phyloP scores from a whole-genome alignment of 1,284 basidiomycete species.

The Moesziomyces sp. region DNA sequence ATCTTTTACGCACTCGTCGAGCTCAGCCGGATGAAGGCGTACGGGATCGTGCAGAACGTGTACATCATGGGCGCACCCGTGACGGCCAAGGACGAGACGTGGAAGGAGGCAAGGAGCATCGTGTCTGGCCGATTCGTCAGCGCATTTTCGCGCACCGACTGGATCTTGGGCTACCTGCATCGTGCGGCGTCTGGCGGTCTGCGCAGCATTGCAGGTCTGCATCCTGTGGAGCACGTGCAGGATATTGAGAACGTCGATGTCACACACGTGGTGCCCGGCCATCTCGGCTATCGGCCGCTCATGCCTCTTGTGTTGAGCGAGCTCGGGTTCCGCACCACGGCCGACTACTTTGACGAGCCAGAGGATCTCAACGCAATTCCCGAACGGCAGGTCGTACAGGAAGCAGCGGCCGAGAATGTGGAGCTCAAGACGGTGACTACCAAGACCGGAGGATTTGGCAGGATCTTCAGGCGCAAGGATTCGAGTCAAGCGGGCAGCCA shows the following conservation, averaged over 20 bases:
- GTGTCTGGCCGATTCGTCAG: slow-evolving; percentile 66
- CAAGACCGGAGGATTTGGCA: slow-evolving; percentile 56
- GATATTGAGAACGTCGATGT: slow-evolving; percentile 67
- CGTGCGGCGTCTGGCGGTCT: slow-evolving; percentile 65
- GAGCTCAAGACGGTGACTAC: slow-evolving; percentile 55
- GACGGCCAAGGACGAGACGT: slow-evolving; percentile 60
- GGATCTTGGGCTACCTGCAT: slow-evolving; percentile 66
- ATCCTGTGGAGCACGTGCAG: slow-evolving; percentile 62
- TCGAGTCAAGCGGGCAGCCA: slow-evolving; percentile 14
- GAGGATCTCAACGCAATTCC: slow-evolving; percentile 63
- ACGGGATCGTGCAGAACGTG: slow-evolving; percentile 66
- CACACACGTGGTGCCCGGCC: slow-evolving; percentile 64
- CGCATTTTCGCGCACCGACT: slow-evolving; percentile 65
- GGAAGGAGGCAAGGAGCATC: slow-evolving; percentile 60
- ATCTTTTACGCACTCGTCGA: slow-evolving; percentile 66
- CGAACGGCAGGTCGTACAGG: slow-evolving; percentile 57
- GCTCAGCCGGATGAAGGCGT: slow-evolving; percentile 62
- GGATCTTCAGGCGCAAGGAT: slow-evolving; percentile 52
- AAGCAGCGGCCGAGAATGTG: slow-evolving; percentile 16
- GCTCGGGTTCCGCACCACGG: slow-evolving; percentile 65
- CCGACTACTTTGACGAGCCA: slow-evolving; percentile 68
- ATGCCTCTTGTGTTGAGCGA: slow-evolving; percentile 66
- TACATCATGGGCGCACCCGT: slow-evolving; percentile 66
- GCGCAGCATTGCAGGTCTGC: slow-evolving; percentile 64
- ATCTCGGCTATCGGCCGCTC: slow-evolving; percentile 63